A percentile compares a stretch with the other conserved stretches of the same genome.
Conservation (phyloP, 176 grass and related monocot species). For the Thinopyrum elongatum region DNA sequence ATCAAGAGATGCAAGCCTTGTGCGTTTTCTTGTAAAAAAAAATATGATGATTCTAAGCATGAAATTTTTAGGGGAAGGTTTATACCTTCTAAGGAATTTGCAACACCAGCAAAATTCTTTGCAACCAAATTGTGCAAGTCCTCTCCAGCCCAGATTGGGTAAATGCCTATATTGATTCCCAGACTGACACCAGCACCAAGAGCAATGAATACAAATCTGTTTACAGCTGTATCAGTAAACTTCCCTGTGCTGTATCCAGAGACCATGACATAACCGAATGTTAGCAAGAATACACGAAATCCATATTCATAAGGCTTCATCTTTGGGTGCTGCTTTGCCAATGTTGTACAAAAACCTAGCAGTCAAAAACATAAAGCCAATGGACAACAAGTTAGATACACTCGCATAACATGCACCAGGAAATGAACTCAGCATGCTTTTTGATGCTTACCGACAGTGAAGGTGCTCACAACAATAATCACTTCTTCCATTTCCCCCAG, state of each 20-base stretch:
- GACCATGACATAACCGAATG: slow-evolving; percentile 83
- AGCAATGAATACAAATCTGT: slow-evolving; percentile 83
- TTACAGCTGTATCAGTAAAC: slow-evolving; percentile 58
- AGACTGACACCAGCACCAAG: slow-evolving; percentile 75
- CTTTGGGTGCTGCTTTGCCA: slow-evolving; percentile 69
- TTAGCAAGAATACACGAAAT: slow-evolving; percentile 84
- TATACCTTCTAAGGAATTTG: slow-evolving; percentile 93
- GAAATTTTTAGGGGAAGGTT: not conserved
- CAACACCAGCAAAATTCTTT: slow-evolving; percentile 79
- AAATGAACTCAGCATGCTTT: not conserved
- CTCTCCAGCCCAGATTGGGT: slow-evolving; percentile 90
- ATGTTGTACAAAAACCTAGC: slow-evolving; percentile 67
- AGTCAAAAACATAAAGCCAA: slow-evolving; percentile 21
- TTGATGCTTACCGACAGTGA: slow-evolving; percentile 57
- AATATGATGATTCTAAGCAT: not conserved
- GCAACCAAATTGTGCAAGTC: slow-evolving; percentile 85
- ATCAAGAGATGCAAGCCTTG: not conserved
- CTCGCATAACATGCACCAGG: not conserved
- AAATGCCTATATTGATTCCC: slow-evolving; percentile 86
- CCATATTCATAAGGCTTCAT: slow-evolving; percentile 89
- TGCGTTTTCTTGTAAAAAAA: not conserved
- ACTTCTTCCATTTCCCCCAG: slow-evolving; percentile 61
- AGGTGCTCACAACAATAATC: slow-evolving; percentile 64
- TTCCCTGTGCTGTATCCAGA: slow-evolving; percentile 74
- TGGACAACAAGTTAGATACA: slow-evolving; percentile 16